These are phyloP conservation scores for Ilex asprella DNA, from an alignment of 257 asterid species.

Conservation along the genomic window DNA sequence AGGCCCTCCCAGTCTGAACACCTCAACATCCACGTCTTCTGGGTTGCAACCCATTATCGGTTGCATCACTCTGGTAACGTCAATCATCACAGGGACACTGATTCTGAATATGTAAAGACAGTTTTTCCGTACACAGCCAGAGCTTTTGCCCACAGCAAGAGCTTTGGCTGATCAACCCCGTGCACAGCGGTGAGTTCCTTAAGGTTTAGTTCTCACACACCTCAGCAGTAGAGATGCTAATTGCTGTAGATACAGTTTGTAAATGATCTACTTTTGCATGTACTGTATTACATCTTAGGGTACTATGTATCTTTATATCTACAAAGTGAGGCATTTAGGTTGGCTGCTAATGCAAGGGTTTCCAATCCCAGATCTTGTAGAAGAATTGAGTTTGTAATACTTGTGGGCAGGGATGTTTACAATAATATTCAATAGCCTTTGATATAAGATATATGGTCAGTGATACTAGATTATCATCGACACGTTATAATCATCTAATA, in stretches of 20 bases:
- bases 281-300: too few species aligned
- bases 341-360: too few species aligned
- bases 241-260: slow-evolving; percentile 1
- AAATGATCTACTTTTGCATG: too few species aligned
- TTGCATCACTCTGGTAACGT: slow-evolving; percentile 29
- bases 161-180: slow-evolving; percentile 11
- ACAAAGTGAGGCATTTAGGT: too few species aligned
- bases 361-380: too few species aligned
- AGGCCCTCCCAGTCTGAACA: slow-evolving; percentile 24
- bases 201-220: background rate
- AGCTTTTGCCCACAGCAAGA: background rate
- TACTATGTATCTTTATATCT: too few species aligned
- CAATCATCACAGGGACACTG: slow-evolving; percentile 29
- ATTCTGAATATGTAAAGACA: slow-evolving; percentile 14
- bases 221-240: slow-evolving; percentile 3
- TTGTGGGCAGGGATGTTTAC: too few species aligned
- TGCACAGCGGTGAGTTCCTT: slow-evolving; percentile 23
- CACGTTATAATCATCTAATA: too few species aligned
- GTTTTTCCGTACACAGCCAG: background rate
- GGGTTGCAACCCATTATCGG: slow-evolving; percentile 35
- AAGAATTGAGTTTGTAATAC: too few species aligned
- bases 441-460: too few species aligned
- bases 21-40: slow-evolving; percentile 32
- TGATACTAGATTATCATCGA: too few species aligned
- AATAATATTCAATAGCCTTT: too few species aligned